phyloP scores from a whole-genome alignment of 495 filamentous ascomycete species.

The Trichoderma orchidacearum region DNA sequence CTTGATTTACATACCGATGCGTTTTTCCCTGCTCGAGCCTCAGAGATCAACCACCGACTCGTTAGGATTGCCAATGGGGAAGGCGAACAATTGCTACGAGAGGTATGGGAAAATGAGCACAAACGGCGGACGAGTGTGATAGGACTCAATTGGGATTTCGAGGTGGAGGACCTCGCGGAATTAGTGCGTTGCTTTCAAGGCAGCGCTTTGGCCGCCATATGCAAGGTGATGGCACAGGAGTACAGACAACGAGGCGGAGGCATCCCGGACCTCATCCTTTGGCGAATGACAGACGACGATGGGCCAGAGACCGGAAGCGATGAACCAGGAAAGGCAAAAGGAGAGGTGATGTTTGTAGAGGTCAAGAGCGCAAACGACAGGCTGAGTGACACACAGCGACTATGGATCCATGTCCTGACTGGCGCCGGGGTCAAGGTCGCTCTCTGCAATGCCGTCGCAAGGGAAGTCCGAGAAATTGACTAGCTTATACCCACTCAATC shows the following conservation, averaged over 20 bases:
- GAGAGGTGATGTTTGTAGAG: slow-evolving; percentile 71
- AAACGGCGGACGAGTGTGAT: slow-evolving; percentile 69
- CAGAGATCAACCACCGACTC: slow-evolving; percentile 80
- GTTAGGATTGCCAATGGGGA: slow-evolving; percentile 71
- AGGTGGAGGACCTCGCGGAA: slow-evolving; percentile 65
- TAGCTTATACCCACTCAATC: slow-evolving; percentile 4
- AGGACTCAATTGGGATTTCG: slow-evolving; percentile 83
- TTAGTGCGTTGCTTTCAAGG: slow-evolving; percentile 69
- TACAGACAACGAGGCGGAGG: slow-evolving; percentile 77
- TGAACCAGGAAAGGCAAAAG: slow-evolving; percentile 6
- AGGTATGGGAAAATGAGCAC: slow-evolving; percentile 49
- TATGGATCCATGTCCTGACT: slow-evolving; percentile 91
- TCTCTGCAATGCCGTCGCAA: slow-evolving; percentile 76
- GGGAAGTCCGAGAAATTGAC: slow-evolving; percentile 37
- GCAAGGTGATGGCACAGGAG: slow-evolving; percentile 91
- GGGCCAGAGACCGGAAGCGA: slow-evolving; percentile 8
- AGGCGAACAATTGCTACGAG: slow-evolving; percentile 50
- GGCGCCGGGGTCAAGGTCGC: slow-evolving; percentile 77
- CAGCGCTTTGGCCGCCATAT: slow-evolving; percentile 67
- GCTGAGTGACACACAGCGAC: slow-evolving; percentile 85
- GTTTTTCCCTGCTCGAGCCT: slow-evolving; percentile 73
- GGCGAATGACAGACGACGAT: slow-evolving; percentile 35
- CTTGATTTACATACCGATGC: slow-evolving; percentile 88
- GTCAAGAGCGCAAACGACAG: slow-evolving; percentile 94
- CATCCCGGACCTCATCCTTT: slow-evolving; percentile 87